Evolutionary conservation across 345 rosid species (phyloP), one percentile per base, ranked within the genome.

Genomic region (Carallia pectinifolia): DNA sequence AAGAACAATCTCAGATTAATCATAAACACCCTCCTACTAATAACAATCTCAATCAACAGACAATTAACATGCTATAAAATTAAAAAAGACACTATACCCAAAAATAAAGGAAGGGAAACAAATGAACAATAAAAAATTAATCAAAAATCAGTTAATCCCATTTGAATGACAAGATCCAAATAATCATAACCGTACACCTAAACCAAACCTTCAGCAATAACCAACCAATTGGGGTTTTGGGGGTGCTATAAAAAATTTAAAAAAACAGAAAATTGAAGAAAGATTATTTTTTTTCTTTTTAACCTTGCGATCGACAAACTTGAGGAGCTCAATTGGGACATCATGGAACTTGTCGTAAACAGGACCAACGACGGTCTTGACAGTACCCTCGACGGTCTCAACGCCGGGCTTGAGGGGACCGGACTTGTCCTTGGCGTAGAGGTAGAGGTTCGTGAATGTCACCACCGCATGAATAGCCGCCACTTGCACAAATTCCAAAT

Each of bases 371-470:
- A 95, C 85, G 12, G 72, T 88, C 85, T 85, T 90, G n/a, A 92
- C 97, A 0, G 92, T 84, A 18, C 90, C 96, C 78, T 95, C 99
- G 0, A 90, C 83, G 19, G 92, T 84, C 76, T 92, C 97, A 66
- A 95, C 91, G 29, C 96, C 89, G 2, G 92, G 73, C 72, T 90
- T 92, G 82, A 92, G 74, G 3, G 91, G 97, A n/a, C 99, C 97
- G 2, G 96, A 79, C 80, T 79, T 84, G n/a, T 89, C 94, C 85
- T 95, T 95, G 6, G 93, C 94, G 77, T 81, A 81, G 4, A 74
- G 75, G 70, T 95, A 95, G 31, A 95, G 80, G 36, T 81, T 72
- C 61, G 85, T 33, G 69, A 89, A 85, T 31, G 88, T 79, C 81
- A 86, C 60, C 52, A 80, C 68, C 0, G 87, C 90, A 67, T 89